Base-by-base conservation (phyloP, 2,329 filamentous ascomycete species). In the Apiospora aurea region DNA sequence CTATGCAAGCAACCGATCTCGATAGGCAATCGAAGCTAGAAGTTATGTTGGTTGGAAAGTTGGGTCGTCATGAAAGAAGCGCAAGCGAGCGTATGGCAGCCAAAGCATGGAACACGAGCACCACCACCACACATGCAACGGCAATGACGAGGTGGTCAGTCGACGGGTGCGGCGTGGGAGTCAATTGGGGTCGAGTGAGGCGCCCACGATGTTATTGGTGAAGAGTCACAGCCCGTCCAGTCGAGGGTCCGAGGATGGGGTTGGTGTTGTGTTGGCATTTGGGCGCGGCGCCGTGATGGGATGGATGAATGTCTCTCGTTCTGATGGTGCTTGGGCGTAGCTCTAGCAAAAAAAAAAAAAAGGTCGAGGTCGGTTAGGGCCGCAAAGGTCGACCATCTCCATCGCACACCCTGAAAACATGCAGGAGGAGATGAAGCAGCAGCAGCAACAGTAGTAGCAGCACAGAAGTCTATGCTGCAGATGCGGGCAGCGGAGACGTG, bases 11-110 rank as follows among this genome's bases (percentile, higher is more conserved):
- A 75, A 72, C 69, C 71, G 74, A 76, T 71, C 47, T 76, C 75
- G 70, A 74, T 75, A 70, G 68, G 76, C 72, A 71, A 51, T 61
- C 73, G 70, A 72, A 71, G 72, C 71, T 71, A 73, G 73, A 74
- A 71, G 73, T 51, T 72, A 64, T 64, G 57, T 64, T 41, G 57
- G 57, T 74, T 72, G 72, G 71, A 70, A 53, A 73, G 73, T 74
- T 72, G 71, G 75, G 73, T 75, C 72, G 72, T 75, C 74, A 78
- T 77, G 71, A 72, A 64, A 64, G 57, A 41, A 64, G 57, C 57
- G 57, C 57, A n/a, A 38, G 34, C 57, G 34, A 24, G 41, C 29
- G 41, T 38, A 64, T 64, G 57, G 29, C 57, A 61, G 16, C 53
- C 53, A 61, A 61, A 61, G 29, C 29, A 61, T 38, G 29, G 29